Evolutionary conservation across 768 basidiomycete species (phyloP).

Genomic region (Baorangia bicolor): DNA sequence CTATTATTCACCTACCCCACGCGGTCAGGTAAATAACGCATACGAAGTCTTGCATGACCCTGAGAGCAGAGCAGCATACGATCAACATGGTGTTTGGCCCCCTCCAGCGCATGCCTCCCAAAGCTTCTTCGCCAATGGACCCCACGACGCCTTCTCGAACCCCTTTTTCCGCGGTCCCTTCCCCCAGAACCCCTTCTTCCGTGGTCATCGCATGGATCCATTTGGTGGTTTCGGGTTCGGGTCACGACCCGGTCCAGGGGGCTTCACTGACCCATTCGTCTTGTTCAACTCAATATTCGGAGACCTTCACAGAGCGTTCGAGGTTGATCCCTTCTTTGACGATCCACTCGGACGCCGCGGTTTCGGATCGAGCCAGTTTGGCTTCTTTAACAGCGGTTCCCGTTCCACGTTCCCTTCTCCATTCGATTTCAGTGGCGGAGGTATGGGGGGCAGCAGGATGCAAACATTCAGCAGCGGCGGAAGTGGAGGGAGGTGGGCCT

Average conservation of each 20-base stretch:
- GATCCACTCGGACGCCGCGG: slow-evolving; percentile 19
- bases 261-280: slow-evolving; percentile 73
- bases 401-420: slow-evolving; percentile 8
- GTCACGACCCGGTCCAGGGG: slow-evolving; percentile 14
- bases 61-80: slow-evolving; percentile 63
- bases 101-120: slow-evolving; percentile 42
- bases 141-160: slow-evolving; percentile 16
- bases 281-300: slow-evolving; percentile 74
- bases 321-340: slow-evolving; percentile 37
- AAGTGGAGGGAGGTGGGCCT: slow-evolving; percentile 39
- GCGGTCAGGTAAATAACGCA: slow-evolving; percentile 64
- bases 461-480: slow-evolving; percentile 13
- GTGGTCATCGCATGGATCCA: slow-evolving; percentile 26
- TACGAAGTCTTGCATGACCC: slow-evolving; percentile 72
- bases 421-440: slow-evolving; percentile 13
- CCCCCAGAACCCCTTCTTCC: slow-evolving; percentile 7
- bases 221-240: slow-evolving; percentile 28
- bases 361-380: slow-evolving; percentile 12
- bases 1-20: not conserved
- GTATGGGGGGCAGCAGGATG: slow-evolving; percentile 9
- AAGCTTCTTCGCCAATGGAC: slow-evolving; percentile 12
- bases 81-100: slow-evolving; percentile 73
- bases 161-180: slow-evolving; percentile 23
- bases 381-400: slow-evolving; percentile 13
- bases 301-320: slow-evolving; percentile 38